phyloP scores from a whole-genome alignment of 192 early-diverging fungal genomes.

The Gorgonomyces haynaldii region DNA sequence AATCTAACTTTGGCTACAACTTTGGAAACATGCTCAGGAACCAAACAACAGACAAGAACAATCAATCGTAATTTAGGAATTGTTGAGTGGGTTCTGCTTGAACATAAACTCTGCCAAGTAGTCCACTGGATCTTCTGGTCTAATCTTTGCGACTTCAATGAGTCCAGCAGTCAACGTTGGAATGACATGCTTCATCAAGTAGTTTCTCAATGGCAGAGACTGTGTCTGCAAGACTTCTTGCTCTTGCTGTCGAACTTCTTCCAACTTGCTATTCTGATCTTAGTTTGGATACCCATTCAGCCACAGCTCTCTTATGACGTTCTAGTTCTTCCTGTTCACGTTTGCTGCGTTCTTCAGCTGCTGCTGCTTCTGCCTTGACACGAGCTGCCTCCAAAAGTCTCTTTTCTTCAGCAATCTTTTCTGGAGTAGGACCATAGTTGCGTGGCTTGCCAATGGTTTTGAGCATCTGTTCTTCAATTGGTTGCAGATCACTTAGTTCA shows the following conservation, averaged over 20 bases:
- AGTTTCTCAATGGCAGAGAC: conserved; percentile 46
- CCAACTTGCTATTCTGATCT: conserved; percentile 33
- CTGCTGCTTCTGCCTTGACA: conserved; percentile 30
- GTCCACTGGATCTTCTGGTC: conserved; percentile 52
- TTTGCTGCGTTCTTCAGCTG: conserved; percentile 32
- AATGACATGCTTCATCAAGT: conserved; percentile 52
- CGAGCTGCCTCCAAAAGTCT: conserved; percentile 26
- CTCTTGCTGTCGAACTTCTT: conserved; percentile 52
- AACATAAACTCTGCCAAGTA: conserved; percentile 49
- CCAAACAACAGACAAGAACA: background rate
- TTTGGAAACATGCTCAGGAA: too few species aligned
- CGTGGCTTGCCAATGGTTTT: conserved; percentile 39
- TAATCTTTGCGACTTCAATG: conserved; percentile 48
- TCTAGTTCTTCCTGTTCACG: conserved; percentile 44
- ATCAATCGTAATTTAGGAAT: conserved; percentile 1
- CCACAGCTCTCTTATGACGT: conserved; percentile 37
- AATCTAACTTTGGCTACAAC: background rate
- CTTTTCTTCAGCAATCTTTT: conserved; percentile 40
- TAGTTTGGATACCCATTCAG: conserved; percentile 40
- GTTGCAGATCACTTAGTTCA: conserved; percentile 18
- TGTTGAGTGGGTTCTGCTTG: conserved; percentile 16
- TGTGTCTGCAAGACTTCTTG: conserved; percentile 52
- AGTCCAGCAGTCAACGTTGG: conserved; percentile 49
- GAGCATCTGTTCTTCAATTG: conserved; percentile 27
- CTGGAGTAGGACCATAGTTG: conserved; percentile 47